A percentile compares a stretch with the other conserved stretches of the same genome.
Evolutionary conservation across 1,284 basidiomycete genomes (phyloP).

Genomic region (Leccinum fuscescens): DNA sequence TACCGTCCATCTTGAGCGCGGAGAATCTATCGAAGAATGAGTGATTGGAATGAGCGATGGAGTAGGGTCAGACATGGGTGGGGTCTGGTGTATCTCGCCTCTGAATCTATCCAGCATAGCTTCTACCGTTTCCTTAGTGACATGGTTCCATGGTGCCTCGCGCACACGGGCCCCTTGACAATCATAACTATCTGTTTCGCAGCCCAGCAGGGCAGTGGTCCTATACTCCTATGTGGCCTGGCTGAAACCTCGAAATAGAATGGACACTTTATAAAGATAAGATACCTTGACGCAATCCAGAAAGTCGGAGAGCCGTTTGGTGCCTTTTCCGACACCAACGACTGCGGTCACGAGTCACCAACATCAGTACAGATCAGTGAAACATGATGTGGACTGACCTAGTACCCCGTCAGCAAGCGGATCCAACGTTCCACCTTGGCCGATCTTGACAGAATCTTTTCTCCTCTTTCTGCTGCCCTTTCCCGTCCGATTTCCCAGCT

Average conservation of each 20-base stretch:
- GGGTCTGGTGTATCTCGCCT: constrained; percentile 87
- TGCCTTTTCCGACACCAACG: constrained; percentile 87
- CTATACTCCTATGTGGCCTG: constrained; percentile 73
- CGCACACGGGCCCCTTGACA: constrained; percentile 79
- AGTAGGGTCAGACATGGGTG: constrained; percentile 73
- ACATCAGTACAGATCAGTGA: constrained; percentile 3
- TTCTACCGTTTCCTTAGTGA: constrained; percentile 79
- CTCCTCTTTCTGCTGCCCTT: constrained; percentile 42
- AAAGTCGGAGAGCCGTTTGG: constrained; percentile 85
- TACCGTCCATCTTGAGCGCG: constrained; percentile 97
- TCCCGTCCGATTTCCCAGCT: constrained; percentile 45
- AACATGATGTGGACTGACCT: constrained; percentile 43
- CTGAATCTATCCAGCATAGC: constrained; percentile 72
- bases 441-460: constrained; percentile 67
- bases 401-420: constrained; percentile 94
- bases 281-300: constrained; percentile 88
- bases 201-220: constrained; percentile 89
- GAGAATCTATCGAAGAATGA: constrained; percentile 70
- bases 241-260: constrained; percentile 18
- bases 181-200: constrained; percentile 95
- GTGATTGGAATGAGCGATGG: constrained; percentile 8
- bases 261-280: constrained; percentile 2
- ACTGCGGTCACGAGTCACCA: constrained; percentile 48
- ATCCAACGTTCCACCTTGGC: constrained; percentile 94
- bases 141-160: constrained; percentile 77